Conservation (phyloP, 306 rosid species). For the Gastrolobium bilobum region DNA sequence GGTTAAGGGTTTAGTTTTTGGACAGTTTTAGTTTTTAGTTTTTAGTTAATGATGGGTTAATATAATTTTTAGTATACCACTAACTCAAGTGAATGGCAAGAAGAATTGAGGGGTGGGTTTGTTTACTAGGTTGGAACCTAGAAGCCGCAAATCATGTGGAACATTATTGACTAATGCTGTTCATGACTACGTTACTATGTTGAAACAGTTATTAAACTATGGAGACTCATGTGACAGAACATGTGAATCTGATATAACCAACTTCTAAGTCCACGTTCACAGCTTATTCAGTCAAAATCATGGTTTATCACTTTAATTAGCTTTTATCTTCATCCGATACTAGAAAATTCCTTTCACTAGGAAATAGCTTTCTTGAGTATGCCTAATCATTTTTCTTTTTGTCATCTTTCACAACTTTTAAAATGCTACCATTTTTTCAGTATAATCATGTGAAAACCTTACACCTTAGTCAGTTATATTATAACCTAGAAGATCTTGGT, state of each 20-base stretch:
- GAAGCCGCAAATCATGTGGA: slow-evolving; percentile 56
- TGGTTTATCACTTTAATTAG: slow-evolving; percentile 17
- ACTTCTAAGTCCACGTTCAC: slow-evolving; percentile 54
- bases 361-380: slow-evolving; percentile 3
- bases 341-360: slow-evolving; percentile 24
- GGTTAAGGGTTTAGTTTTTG: not conserved
- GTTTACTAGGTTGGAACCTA: slow-evolving; percentile 35
- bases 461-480: slow-evolving; percentile 22
- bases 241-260: slow-evolving; percentile 50
- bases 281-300: slow-evolving; percentile 10
- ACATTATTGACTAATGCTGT: slow-evolving; percentile 48
- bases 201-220: slow-evolving; percentile 44
- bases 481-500: slow-evolving; percentile 27
- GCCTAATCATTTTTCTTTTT: slow-evolving; percentile 36
- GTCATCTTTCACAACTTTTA: slow-evolving; percentile 36
- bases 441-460: slow-evolving; percentile 46
- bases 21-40: slow-evolving; percentile 28
- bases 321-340: slow-evolving; percentile 14
- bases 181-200: slow-evolving; percentile 46
- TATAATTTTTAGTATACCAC: not conserved
- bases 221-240: slow-evolving; percentile 51
- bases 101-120: not conserved
- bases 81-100: slow-evolving; percentile 11
- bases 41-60: slow-evolving; percentile 33
- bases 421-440: slow-evolving; percentile 40